A percentile compares a stretch with the other conserved stretches of the same genome.
These are phyloP conservation scores for Salix purpurea DNA, from an alignment of 345 rosid species.

Conservation along the genomic window DNA sequence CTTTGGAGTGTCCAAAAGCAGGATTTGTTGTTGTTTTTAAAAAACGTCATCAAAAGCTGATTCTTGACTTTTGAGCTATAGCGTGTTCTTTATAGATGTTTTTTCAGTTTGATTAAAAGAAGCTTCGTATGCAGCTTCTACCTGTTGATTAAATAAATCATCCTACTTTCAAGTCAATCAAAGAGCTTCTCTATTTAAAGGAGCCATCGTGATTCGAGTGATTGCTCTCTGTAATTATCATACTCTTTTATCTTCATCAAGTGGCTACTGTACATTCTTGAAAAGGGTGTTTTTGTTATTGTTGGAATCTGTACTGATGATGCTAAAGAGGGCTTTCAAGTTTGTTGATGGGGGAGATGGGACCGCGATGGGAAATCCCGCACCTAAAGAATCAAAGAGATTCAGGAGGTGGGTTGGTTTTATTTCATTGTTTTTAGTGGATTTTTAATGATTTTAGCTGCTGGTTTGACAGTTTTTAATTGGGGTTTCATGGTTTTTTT, in stretches of 20 bases:
- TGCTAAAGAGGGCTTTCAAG: constrained; percentile 29
- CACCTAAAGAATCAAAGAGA: constrained; percentile 23
- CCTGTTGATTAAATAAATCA: background rate
- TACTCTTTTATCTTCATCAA: background rate
- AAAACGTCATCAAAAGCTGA: background rate
- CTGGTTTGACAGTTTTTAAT: background rate
- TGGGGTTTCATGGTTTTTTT: background rate
- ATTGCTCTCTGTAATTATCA: background rate
- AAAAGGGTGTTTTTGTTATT: background rate
- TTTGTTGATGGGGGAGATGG: constrained; percentile 26
- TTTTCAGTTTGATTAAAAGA: background rate
- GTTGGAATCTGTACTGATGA: constrained; percentile 16
- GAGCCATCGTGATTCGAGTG: background rate
- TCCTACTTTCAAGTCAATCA: background rate
- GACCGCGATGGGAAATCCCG: constrained; percentile 4
- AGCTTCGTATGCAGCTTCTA: constrained; percentile 19
- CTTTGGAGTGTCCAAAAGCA: background rate
- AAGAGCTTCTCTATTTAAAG: background rate
- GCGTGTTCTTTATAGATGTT: constrained; percentile 3
- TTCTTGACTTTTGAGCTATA: constrained; percentile 8
- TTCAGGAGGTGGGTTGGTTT: constrained; percentile 23
- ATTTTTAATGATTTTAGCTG: constrained; percentile 5
- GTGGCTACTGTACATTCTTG: background rate
- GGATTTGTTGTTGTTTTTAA: background rate
- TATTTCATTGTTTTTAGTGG: background rate